Conservation (phyloP, 2,329 filamentous ascomycete genomes). For the Fusarium praegraminearum region DNA sequence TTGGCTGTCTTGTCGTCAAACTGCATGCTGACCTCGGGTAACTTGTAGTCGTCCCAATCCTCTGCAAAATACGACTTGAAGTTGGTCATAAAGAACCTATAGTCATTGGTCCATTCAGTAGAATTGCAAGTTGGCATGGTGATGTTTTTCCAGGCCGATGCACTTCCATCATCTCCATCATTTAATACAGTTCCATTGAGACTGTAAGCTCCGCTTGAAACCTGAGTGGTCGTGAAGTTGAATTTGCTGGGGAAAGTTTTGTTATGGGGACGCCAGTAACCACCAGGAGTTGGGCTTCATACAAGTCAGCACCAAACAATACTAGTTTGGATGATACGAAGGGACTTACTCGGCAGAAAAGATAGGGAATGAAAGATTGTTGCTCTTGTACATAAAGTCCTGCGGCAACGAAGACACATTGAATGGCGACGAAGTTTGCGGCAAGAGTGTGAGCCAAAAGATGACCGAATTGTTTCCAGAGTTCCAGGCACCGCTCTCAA, state of each 20-base stretch:
- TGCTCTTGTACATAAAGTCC: rapidly evolving
- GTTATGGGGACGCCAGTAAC: background rate
- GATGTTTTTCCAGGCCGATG: background rate
- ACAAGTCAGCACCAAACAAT: background rate
- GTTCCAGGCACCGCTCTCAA: slow-evolving; percentile 12
- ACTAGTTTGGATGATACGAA: rapidly evolving
- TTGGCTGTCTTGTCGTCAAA: slow-evolving; percentile 19
- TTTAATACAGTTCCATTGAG: background rate
- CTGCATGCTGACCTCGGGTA: background rate
- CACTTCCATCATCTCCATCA: rapidly evolving
- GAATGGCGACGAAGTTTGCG: background rate
- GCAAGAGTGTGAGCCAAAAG: slow-evolving; percentile 11
- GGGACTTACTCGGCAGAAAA: background rate
- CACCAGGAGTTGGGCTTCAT: background rate
- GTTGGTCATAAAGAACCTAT: background rate
- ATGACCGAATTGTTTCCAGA: background rate
- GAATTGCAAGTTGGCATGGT: slow-evolving; percentile 15
- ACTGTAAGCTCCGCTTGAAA: background rate
- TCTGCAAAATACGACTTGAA: rapidly evolving
- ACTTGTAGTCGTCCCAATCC: slow-evolving; percentile 3
- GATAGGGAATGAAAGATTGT: background rate
- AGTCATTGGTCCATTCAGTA: background rate
- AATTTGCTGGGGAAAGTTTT: background rate
- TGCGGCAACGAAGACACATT: background rate
- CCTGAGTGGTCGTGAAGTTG: slow-evolving; percentile 6